Conservation (phyloP, 352 stramenopile species). For the Globisporangium acanthophoron region DNA sequence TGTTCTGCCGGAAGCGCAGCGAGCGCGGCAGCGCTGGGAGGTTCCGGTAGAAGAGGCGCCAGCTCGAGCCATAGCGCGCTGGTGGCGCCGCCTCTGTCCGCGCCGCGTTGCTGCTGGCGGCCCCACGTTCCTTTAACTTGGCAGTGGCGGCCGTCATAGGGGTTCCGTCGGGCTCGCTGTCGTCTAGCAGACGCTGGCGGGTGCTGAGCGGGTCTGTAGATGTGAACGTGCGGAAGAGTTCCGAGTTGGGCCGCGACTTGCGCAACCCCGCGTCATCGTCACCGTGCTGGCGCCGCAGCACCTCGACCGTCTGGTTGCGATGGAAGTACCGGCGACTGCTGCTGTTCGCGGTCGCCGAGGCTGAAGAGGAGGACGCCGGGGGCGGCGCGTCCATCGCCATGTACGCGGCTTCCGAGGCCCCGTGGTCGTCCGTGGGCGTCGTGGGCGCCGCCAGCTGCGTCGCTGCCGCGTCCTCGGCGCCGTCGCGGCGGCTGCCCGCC, state of each 20-base stretch:
- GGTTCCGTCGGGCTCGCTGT: constrained; percentile 23
- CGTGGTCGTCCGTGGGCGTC: neutral
- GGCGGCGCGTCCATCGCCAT: constrained; percentile 16
- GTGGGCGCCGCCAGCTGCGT: no score
- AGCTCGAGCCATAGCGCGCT: constrained; percentile 25
- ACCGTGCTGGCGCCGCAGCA: constrained; percentile 34
- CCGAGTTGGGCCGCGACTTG: constrained; percentile 42
- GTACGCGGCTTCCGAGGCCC: constrained; percentile 5
- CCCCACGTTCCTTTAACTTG: constrained; percentile 9
- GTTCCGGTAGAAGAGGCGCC: constrained; percentile 64
- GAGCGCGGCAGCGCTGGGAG: constrained; percentile 58
- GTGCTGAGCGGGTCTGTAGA: constrained; percentile 56
- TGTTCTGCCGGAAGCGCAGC: constrained; percentile 72
- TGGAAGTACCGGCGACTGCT: constrained; percentile 39
- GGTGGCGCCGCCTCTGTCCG: neutral
- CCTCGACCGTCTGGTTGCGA: constrained; percentile 71
- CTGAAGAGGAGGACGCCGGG: neutral
- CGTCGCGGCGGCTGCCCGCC: neutral
- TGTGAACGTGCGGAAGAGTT: constrained; percentile 71
- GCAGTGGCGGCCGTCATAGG: constrained; percentile 2
- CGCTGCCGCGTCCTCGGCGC: neutral
- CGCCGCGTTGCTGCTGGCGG: constrained; percentile 1
- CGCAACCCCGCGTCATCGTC: constrained; percentile 22
- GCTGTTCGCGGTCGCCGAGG: neutral
- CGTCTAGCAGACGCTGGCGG: constrained; percentile 49